These are phyloP conservation scores for Rutstroemia sp. DNA, from an alignment of 2,329 filamentous ascomycete species.

Conservation along the genomic window DNA sequence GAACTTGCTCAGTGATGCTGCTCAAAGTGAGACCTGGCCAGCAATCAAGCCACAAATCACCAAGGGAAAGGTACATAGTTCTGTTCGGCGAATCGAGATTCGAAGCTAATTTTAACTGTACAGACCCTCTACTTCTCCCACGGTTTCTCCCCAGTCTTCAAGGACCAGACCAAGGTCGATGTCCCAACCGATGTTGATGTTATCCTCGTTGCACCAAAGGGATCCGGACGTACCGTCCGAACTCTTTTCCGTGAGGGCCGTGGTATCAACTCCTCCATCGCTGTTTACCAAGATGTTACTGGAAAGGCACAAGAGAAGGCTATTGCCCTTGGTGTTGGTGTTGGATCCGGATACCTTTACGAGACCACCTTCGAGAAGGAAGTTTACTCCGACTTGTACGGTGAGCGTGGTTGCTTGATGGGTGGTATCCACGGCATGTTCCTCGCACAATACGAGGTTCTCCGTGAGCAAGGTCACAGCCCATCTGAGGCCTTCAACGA, in stretches of 20 bases:
- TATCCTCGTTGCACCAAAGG: conserved; percentile 99
- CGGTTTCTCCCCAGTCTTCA: conserved; percentile 99
- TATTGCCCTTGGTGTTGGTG: conserved; percentile 89
- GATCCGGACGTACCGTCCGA: conserved; percentile 96
- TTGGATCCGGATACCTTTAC: conserved; percentile 98
- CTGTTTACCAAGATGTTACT: conserved; percentile 96
- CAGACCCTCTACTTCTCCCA: conserved; percentile 99
- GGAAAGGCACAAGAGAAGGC: conserved; percentile 98
- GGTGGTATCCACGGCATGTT: conserved; percentile 99
- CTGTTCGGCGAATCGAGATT: neutral
- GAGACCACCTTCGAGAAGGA: conserved; percentile 99
- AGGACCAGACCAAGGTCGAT: conserved; percentile 97
- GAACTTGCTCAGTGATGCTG: conserved; percentile 97
- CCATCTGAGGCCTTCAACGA: conserved; percentile 99
- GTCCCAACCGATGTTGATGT: conserved; percentile 94
- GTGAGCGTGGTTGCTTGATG: conserved; percentile 99
- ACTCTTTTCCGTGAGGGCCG: conserved; percentile 98
- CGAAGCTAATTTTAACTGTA: conserved; percentile 14
- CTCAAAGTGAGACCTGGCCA: conserved; percentile 98
- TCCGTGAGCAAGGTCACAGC: conserved; percentile 95
- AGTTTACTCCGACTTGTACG: conserved; percentile 99
- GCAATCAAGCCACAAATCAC: conserved; percentile 95
- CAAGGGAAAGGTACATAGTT: conserved; percentile 80
- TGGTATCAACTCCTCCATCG: conserved; percentile 98
- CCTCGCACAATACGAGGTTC: conserved; percentile 99